A percentile compares a stretch with the other conserved stretches of the same genome.
These are phyloP conservation scores for Fraxinus nigra DNA, from an alignment of 305 asterid genomes.

Conservation along the genomic window DNA sequence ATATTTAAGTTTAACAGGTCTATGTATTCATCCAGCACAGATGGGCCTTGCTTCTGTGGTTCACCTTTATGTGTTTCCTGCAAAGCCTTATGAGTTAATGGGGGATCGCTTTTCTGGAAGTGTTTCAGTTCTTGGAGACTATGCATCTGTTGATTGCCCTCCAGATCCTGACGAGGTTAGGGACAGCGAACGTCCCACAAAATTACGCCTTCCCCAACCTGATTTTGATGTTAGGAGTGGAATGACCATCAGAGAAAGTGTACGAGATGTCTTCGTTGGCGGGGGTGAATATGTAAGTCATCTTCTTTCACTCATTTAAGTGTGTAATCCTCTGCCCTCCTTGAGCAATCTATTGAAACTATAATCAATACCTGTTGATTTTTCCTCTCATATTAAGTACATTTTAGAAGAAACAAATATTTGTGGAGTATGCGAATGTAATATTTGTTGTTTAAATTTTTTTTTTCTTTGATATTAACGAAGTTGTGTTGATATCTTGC, in stretches of 20 bases:
- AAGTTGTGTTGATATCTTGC: not conserved
- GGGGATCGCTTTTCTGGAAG: conserved; percentile 77
- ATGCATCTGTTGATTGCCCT: conserved; percentile 87
- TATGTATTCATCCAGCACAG: conserved; percentile 88
- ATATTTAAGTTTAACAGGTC: conserved; percentile 42
- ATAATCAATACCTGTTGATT: not conserved
- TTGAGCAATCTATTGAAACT: not conserved
- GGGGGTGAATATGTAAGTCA: conserved; percentile 89
- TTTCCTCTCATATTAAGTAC: not conserved
- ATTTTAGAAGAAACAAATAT: not conserved
- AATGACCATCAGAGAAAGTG: conserved; percentile 86
- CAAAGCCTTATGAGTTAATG: conserved; percentile 90
- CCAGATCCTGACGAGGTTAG: conserved; percentile 92
- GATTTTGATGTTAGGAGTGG: conserved; percentile 58
- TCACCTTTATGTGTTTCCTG: conserved; percentile 95
- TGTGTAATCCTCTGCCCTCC: conserved; percentile 1
- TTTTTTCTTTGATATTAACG: not conserved
- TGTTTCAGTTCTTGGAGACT: conserved; percentile 93
- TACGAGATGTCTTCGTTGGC: conserved; percentile 78
- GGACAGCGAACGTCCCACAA: conserved; percentile 96
- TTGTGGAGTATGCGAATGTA: not conserved
- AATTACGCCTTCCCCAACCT: conserved; percentile 87
- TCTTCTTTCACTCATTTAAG: conserved; percentile 17
- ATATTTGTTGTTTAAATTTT: not conserved
- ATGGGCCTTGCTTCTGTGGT: conserved; percentile 92